Base-by-base conservation (phyloP, 108 stramenopile species). In the Cyclotella kingstonii region DNA sequence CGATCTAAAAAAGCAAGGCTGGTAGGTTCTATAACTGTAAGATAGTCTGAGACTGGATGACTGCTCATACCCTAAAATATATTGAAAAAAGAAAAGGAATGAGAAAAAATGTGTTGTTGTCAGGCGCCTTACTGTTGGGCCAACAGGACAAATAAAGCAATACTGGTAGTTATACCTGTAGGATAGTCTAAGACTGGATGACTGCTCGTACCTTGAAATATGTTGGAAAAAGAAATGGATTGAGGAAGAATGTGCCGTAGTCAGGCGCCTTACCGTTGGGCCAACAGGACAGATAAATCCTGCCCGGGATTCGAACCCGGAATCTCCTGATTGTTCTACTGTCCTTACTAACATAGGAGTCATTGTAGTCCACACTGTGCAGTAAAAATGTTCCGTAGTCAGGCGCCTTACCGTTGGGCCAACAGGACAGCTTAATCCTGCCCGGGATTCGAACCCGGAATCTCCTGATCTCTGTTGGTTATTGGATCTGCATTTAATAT, bases 381-480 rank as follows among this genome's bases (percentile, higher is more conserved):
- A 3, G 29, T 59, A 26, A 28, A 59, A 59, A 27, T 22, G n/a
- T 40, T 2, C 39, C 4, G 39, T 15, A 3, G 39, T 40, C 15
- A 15, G 15, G 14, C 39, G 4, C 14, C 15, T 3, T 49, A 47
- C 55, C 55, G 55, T 56, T 56, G 55, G 55, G 55, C 55, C 55
- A 56, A 56, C 55, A 56, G 55, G 55, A 56, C 55, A 35, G 14
- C 23, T 35, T 8, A 68, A 68, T 60, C 67, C 67, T 48, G 67
- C 67, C 58, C 67, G 67, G 67, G 67, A 68, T 68, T 68, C 58
- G 67, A 68, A 68, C 67, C 67, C 67, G 58, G 58, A 68, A 68
- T 68, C 67, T 68, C 67, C 67, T 68, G 67, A 68, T 68, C 5
- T 12, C 44, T 68, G 26, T 38, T 9, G n/a, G 2, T 0, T 3